Conservation (phyloP, 2,329 filamentous ascomycete genomes). For the Macrophomina tecta region DNA sequence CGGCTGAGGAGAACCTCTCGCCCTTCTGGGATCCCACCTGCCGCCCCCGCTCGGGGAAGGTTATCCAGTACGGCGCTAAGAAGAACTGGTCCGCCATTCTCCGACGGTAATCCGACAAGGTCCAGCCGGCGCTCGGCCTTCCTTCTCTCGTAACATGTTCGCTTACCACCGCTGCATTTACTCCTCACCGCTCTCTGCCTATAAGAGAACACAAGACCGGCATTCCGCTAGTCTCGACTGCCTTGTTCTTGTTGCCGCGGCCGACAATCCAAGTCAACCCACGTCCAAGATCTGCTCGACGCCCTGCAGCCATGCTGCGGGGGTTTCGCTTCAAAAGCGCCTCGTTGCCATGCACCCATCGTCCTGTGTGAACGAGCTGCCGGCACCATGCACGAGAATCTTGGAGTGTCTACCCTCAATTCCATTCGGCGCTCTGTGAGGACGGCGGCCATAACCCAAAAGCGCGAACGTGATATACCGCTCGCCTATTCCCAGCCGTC, state of each 20-base stretch:
- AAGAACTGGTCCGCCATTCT: not conserved
- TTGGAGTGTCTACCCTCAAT: not conserved
- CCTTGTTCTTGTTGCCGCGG: not conserved
- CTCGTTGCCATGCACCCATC: too few species aligned
- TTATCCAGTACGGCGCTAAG: not conserved
- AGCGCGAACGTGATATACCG: not conserved
- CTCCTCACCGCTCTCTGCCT: not conserved
- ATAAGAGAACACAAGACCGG: not conserved
- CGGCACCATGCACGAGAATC: too few species aligned
- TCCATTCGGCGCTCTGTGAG: not conserved
- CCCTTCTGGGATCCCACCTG: constrained; percentile 1
- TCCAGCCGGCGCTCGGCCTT: not conserved
- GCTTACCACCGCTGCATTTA: not conserved
- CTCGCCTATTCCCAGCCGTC: not conserved
- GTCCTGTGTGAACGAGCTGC: too few species aligned
- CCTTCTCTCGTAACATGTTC: not conserved
- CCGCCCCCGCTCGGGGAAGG: not conserved
- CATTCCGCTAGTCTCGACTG: not conserved
- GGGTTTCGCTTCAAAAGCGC: too few species aligned
- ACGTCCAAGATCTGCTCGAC: not conserved
- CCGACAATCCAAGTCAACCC: not conserved
- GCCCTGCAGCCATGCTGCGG: too few species aligned
- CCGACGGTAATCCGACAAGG: not conserved
- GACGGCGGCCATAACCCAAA: not conserved
- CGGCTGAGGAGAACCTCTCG: not conserved